Evolutionary conservation across 371 early-diverging fungal species (phyloP).

Genomic region (Mucor lusitanicus): DNA sequence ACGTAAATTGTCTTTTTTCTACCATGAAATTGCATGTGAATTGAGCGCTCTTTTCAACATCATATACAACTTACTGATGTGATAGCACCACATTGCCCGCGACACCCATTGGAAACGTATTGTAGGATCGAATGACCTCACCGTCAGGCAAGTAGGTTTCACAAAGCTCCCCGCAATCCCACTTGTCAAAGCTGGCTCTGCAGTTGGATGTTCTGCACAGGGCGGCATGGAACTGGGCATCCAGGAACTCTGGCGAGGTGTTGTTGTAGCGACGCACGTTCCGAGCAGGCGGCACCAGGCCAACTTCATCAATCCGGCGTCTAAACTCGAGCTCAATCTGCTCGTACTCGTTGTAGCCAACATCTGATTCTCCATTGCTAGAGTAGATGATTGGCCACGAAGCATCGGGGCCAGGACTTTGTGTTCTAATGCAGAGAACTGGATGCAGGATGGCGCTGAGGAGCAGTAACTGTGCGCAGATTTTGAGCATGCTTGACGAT

Average conservation of each 20-base stretch:
- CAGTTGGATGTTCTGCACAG: slow-evolving; percentile 19
- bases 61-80: slow-evolving; percentile 7
- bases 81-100: slow-evolving; percentile 16
- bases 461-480: background rate
- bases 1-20: slow-evolving; percentile 15
- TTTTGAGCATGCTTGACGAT: background rate
- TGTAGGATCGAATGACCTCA: slow-evolving; percentile 14
- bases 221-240: slow-evolving; percentile 1
- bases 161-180: slow-evolving; percentile 23
- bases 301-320: background rate
- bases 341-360: background rate
- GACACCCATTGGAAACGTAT: slow-evolving; percentile 16
- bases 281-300: background rate
- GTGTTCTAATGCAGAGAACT: background rate
- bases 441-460: background rate
- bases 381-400: background rate
- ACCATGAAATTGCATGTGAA: background rate
- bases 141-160: slow-evolving; percentile 16
- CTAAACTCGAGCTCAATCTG: background rate
- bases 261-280: background rate
- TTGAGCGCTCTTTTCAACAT: background rate
- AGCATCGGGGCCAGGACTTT: background rate
- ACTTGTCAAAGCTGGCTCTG: slow-evolving; percentile 20
- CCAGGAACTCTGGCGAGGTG: background rate
- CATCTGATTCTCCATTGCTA: background rate